Conservation (phyloP, 768 basidiomycete genomes). For the Calocera cornea region DNA sequence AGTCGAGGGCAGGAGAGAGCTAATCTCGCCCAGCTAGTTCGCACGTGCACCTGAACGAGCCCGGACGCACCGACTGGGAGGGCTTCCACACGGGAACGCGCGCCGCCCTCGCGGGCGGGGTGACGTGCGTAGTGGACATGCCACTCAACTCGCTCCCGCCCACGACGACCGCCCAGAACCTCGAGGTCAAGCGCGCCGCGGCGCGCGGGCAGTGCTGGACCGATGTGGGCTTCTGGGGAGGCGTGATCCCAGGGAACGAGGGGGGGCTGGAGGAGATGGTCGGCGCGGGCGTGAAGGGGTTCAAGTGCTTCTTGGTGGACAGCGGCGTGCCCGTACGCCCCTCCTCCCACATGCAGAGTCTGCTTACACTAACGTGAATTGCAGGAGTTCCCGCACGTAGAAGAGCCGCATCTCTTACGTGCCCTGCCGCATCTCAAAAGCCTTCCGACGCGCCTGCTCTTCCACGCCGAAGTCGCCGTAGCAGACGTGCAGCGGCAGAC, state of each 20-base stretch:
- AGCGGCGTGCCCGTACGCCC: conserved; percentile 77
- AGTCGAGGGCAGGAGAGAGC: background rate
- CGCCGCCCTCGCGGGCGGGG: conserved; percentile 83
- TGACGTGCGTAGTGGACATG: conserved; percentile 97
- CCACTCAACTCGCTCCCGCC: conserved; percentile 95
- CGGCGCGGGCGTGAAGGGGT: conserved; percentile 74
- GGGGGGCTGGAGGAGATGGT: conserved; percentile 61
- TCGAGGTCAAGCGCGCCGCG: conserved; percentile 54
- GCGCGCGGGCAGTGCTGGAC: conserved; percentile 61
- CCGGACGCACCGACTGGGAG: conserved; percentile 88
- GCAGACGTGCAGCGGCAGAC: conserved; percentile 19
- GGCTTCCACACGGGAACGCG: conserved; percentile 84
- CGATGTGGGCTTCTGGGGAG: conserved; percentile 90
- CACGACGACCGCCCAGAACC: conserved; percentile 70
- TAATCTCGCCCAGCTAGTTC: conserved; percentile 36
- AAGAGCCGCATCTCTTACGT: conserved; percentile 45
- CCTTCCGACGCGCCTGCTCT: conserved; percentile 58
- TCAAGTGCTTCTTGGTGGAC: conserved; percentile 93
- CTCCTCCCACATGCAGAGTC: background rate
- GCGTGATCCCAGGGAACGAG: conserved; percentile 88
- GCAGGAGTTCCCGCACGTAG: conserved; percentile 87
- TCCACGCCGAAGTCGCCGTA: conserved; percentile 80
- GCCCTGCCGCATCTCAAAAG: conserved; percentile 70
- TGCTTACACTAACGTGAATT: background rate
- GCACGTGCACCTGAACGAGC: conserved; percentile 89